Percentiles rank a stretch among this genome's conserved stretches.
Evolutionary conservation across 1,284 basidiomycete species (phyloP).

Genomic region (Spongiforma sp.): DNA sequence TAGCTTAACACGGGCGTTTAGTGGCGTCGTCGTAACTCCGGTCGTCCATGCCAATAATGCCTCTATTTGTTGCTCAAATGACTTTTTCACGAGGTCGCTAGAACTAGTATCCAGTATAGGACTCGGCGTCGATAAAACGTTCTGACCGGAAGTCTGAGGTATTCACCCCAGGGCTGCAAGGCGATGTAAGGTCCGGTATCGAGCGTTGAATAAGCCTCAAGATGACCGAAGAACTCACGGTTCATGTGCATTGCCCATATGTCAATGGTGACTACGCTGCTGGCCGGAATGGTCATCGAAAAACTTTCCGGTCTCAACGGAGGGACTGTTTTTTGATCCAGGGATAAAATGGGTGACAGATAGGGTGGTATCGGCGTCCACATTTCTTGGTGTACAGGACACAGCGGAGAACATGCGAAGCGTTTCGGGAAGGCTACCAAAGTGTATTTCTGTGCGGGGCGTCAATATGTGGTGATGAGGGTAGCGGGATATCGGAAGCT

Average conservation of each 20-base stretch:
- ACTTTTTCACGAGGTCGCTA: conserved; percentile 34
- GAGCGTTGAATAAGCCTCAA: background rate
- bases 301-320: conserved; percentile 38
- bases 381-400: conserved; percentile 48
- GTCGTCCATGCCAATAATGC: conserved; percentile 38
- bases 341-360: conserved; percentile 40
- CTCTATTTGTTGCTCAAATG: conserved; percentile 34
- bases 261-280: conserved; percentile 46
- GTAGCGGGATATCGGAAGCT: background rate
- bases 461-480: background rate
- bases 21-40: conserved; percentile 37
- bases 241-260: conserved; percentile 44
- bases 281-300: conserved; percentile 43
- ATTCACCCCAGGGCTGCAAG: conserved; percentile 48
- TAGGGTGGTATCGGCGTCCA: conserved; percentile 40
- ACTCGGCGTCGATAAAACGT: conserved; percentile 49
- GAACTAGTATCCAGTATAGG: conserved; percentile 40
- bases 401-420: conserved; percentile 46
- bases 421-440: conserved; percentile 47
- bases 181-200: background rate
- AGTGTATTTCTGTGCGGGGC: conserved; percentile 42
- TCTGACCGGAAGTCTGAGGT: conserved; percentile 51
- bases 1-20: conserved; percentile 29
- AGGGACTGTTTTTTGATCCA: conserved; percentile 27
- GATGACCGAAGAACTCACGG: conserved; percentile 29